Evolutionary conservation across 2,329 filamentous ascomycete species (phyloP).

Genomic region (Camillea tinctor): DNA sequence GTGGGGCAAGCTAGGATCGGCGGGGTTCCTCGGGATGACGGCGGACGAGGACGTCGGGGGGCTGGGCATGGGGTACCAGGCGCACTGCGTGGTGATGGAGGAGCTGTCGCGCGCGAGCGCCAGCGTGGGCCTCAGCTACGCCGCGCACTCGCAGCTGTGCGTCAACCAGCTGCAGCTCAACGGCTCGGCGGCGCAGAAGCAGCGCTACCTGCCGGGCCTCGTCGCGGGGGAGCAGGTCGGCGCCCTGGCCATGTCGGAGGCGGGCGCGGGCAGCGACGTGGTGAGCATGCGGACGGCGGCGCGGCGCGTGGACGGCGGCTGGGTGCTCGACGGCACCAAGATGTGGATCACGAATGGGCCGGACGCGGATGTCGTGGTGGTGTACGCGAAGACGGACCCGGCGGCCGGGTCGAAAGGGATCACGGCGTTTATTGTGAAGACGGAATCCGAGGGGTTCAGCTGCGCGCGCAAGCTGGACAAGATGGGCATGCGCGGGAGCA

Average conservation of each 20-base stretch:
- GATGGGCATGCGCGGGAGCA: constrained; percentile 95
- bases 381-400: constrained; percentile 95
- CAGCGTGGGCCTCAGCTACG: constrained; percentile 86
- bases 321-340: constrained; percentile 83
- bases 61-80: constrained; percentile 90
- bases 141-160: constrained; percentile 93
- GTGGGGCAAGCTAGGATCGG: constrained; percentile 92
- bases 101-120: constrained; percentile 85
- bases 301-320: constrained; percentile 78
- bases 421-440: constrained; percentile 88
- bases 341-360: constrained; percentile 99
- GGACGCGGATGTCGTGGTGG: constrained; percentile 86
- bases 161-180: constrained; percentile 96
- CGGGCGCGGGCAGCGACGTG: constrained; percentile 86
- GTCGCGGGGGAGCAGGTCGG: constrained; percentile 80
- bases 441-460: constrained; percentile 70
- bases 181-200: constrained; percentile 75
- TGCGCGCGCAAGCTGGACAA: constrained; percentile 93
- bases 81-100: constrained; percentile 93
- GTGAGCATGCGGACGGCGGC: constrained; percentile 92
- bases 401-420: constrained; percentile 83
- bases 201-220: constrained; percentile 74
- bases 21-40: constrained; percentile 88
- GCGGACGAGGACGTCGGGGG: constrained; percentile 91
- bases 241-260: constrained; percentile 92